These are phyloP conservation scores for Amphibolis antarctica DNA, from an alignment of 106 monocot species.

Conservation along the genomic window DNA sequence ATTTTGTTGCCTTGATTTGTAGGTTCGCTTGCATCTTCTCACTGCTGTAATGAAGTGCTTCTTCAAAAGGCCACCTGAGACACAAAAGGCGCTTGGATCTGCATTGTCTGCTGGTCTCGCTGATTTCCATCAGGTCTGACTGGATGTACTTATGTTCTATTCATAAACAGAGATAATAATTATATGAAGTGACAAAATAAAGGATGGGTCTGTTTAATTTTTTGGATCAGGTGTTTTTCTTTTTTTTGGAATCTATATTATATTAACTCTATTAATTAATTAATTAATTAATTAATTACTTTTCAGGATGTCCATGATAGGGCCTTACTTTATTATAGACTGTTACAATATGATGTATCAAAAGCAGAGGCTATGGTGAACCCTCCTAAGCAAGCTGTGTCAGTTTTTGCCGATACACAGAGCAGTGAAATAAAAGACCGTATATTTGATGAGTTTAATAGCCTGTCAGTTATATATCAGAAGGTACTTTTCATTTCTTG, in stretches of 20 bases:
- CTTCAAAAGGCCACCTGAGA: constrained; percentile 92
- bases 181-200: background rate
- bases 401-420: constrained; percentile 93
- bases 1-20: constrained; percentile 2
- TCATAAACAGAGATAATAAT: background rate
- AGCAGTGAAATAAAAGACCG: constrained; percentile 96
- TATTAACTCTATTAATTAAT: too few species aligned
- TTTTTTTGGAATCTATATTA: constrained; percentile 1
- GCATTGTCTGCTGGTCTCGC: constrained; percentile 81
- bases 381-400: constrained; percentile 97
- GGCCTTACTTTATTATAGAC: constrained; percentile 96
- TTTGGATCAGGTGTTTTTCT: background rate
- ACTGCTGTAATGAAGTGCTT: constrained; percentile 97
- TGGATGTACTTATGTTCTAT: constrained; percentile 7
- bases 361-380: constrained; percentile 80
- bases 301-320: constrained; percentile 98
- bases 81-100: constrained; percentile 79
- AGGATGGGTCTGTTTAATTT: too few species aligned
- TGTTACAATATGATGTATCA: constrained; percentile 80
- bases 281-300: too few species aligned
- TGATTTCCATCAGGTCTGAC: constrained; percentile 69
- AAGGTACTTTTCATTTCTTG: constrained; percentile 35
- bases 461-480: constrained; percentile 81
- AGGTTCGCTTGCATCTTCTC: constrained; percentile 94
- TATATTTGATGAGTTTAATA: constrained; percentile 98